Base-by-base conservation (phyloP, 164 flowering plant genomes). In the Nymphaea thermarum region DNA sequence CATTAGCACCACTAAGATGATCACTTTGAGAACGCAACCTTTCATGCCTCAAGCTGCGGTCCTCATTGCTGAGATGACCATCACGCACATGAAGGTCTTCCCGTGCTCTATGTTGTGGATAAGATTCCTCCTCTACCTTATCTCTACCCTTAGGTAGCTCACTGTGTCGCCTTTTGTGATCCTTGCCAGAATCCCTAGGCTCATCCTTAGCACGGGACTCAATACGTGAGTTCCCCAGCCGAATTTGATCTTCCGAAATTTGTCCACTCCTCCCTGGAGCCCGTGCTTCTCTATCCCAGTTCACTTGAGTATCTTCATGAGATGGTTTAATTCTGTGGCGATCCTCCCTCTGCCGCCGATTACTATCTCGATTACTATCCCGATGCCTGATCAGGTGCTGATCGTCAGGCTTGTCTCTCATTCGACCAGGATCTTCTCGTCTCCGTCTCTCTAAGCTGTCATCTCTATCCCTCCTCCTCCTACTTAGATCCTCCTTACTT, bases 381-480 rank as follows among this genome's bases (percentile, higher is more conserved):
- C 84, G 90, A 65, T 82, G 84, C 78, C 89, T 80, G 51, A 71
- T 51, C 72, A 84, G 72, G 63, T 83, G 89, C 68, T 73, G 78
- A 64, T 87, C 92, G 75, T 87, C 89, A 63, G 71, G 72, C 70
- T 72, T 77, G 41, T 88, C 93, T 76, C 90, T 84, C 8, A 67
- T 53, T 76, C 89, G 83, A 66, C 73, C 74, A 64, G 74, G 85
- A 25, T 84, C 87, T 65, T 84, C 92, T 72, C 93, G 84, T 76
- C 81, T 83, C 65, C 82, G 81, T 59, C 61, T 82, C 51, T 90
- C 96, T 69, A 77, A 68, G 60, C 76, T 63, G 64, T 86, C 98
- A 77, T 83, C 97, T 70, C 93, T 85, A 66, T 87, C 99, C 72
- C 95, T 80, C 67, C 84, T 92, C 43, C 87, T 84, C 55, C 82